These are phyloP conservation scores for Penicillium coprophilum DNA, from an alignment of 495 filamentous ascomycete genomes.

Conservation along the genomic window DNA sequence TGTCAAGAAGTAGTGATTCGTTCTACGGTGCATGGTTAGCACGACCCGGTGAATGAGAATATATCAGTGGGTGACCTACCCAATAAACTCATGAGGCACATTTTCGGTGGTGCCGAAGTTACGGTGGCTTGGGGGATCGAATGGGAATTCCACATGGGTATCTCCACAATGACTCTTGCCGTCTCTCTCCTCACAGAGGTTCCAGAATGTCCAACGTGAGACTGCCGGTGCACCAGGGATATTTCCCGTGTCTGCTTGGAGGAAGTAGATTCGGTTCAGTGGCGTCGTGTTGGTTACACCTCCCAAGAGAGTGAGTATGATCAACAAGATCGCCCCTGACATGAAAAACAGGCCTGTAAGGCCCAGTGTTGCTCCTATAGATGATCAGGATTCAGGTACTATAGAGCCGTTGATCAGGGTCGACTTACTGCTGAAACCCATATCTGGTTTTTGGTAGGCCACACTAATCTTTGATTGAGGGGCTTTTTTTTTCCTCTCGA, in stretches of 20 bases:
- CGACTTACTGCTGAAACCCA: conserved; percentile 39
- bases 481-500: background rate
- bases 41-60: background rate
- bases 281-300: conserved; percentile 61
- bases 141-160: conserved; percentile 58
- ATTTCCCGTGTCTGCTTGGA: conserved; percentile 67
- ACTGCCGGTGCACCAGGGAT: conserved; percentile 64
- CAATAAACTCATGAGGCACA: conserved; percentile 56
- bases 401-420: background rate
- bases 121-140: conserved; percentile 56
- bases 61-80: conserved; percentile 35
- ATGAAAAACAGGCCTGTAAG: conserved; percentile 72
- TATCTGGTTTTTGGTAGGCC: conserved; percentile 10
- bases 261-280: conserved; percentile 75
- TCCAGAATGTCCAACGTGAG: conserved; percentile 88
- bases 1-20: conserved; percentile 60
- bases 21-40: conserved; percentile 35
- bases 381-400: conserved; percentile 9
- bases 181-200: conserved; percentile 57
- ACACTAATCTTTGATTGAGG: background rate
- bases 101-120: conserved; percentile 61
- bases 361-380: conserved; percentile 49
- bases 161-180: conserved; percentile 59
- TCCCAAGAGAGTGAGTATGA: conserved; percentile 77
- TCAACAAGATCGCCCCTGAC: conserved; percentile 68